Conservation (phyloP, 1,139 yeast genomes). For the Saccharomyces hybrid region DNA sequence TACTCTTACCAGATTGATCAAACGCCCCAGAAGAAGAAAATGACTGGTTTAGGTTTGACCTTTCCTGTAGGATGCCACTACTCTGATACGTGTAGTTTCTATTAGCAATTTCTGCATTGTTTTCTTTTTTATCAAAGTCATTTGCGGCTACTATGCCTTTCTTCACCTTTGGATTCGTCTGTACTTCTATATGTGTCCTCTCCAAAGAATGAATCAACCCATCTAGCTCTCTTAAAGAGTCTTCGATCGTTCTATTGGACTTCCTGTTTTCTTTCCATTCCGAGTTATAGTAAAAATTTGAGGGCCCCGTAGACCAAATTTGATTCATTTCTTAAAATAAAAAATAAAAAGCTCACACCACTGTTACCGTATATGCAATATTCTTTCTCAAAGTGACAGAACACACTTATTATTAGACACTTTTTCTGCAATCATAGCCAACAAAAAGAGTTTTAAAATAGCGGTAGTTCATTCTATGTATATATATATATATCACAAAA, state of each 20-base stretch:
- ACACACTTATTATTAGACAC: not conserved
- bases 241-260: slow-evolving; percentile 12
- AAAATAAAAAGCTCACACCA: not conserved
- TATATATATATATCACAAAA: not conserved
- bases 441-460: not conserved
- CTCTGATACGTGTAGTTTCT: not conserved
- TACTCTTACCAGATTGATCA: not conserved
- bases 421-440: not conserved
- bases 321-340: not conserved
- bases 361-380: not conserved
- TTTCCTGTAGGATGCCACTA: not conserved
- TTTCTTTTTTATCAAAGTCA: not conserved
- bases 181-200: not conserved
- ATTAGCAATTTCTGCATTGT: not conserved
- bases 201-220: slow-evolving; percentile 5
- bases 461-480: not conserved
- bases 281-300: not conserved
- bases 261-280: not conserved
- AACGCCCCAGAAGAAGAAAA: not conserved
- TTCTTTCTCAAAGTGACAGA: not conserved
- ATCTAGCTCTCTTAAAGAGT: slow-evolving; percentile 18
- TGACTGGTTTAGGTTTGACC: not conserved
- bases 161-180: not conserved
- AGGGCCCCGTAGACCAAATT: not conserved
- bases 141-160: not conserved